These are phyloP conservation scores for Lactarius trivialis DNA, from an alignment of 768 basidiomycete species.

Conservation along the genomic window DNA sequence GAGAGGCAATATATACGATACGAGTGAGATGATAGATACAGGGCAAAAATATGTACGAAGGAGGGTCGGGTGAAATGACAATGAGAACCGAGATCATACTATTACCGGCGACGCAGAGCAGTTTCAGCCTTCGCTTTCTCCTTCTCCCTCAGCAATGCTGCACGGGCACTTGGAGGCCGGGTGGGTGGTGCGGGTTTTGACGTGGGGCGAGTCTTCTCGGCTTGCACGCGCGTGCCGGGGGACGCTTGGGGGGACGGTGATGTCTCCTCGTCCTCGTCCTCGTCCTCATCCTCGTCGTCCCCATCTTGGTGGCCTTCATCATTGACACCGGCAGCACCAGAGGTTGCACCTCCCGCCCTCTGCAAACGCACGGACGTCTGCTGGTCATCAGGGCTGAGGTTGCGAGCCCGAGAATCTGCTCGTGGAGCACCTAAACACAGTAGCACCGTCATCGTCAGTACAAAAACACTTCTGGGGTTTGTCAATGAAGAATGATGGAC, in stretches of 20 bases:
- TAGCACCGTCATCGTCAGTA: not conserved
- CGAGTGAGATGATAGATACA: not conserved
- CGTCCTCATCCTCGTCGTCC: no score
- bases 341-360: no score
- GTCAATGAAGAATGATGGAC: not conserved
- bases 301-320: not conserved
- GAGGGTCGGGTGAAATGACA: no score
- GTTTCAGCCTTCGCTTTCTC: not conserved
- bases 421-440: not conserved
- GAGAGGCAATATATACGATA: not conserved
- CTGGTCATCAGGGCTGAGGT: not conserved
- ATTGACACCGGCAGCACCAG: not conserved
- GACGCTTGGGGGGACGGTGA: no score
- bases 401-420: not conserved
- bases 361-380: no score
- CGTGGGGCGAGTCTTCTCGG: slow-evolving; percentile 11
- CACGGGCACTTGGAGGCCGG: slow-evolving; percentile 13
- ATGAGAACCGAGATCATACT: not conserved
- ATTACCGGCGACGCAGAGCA: not conserved
- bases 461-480: no score
- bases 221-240: slow-evolving; percentile 2
- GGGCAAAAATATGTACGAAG: no score
- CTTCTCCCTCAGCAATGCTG: slow-evolving; percentile 7
- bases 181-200: no score
- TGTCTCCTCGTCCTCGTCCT: not conserved